A percentile compares a stretch with the other conserved stretches of the same genome.
phyloP scores from a whole-genome alignment of 768 basidiomycete species.

The Fistulinella prunicolor region DNA sequence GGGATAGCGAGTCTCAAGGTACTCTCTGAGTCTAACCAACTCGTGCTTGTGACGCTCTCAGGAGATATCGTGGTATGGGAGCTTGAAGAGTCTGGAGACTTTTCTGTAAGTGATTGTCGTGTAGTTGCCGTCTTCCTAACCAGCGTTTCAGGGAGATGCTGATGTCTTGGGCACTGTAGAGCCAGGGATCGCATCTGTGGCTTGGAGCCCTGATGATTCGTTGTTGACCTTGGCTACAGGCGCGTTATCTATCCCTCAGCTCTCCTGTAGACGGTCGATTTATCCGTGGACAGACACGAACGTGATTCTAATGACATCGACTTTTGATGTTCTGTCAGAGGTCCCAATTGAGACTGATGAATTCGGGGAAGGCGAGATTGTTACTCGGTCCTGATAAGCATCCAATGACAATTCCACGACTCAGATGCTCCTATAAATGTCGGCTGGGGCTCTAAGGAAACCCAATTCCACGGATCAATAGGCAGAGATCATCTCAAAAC shows the following conservation, averaged over 20 bases:
- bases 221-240: slow-evolving; percentile 82
- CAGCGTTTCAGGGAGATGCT: slow-evolving; percentile 25
- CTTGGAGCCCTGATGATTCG: slow-evolving; percentile 92
- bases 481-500: slow-evolving; percentile 67
- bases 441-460: slow-evolving; percentile 96
- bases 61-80: slow-evolving; percentile 81
- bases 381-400: not conserved
- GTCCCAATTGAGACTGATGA: slow-evolving; percentile 64
- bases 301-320: slow-evolving; percentile 82
- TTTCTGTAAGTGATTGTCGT: slow-evolving; percentile 37
- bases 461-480: slow-evolving; percentile 95
- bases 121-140: slow-evolving; percentile 5
- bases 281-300: slow-evolving; percentile 51
- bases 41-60: slow-evolving; percentile 65
- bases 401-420: slow-evolving; percentile 12
- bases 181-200: slow-evolving; percentile 73
- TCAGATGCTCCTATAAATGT: slow-evolving; percentile 89
- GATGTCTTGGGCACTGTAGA: slow-evolving; percentile 89
- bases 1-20: slow-evolving; percentile 67
- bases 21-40: slow-evolving; percentile 64
- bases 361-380: slow-evolving; percentile 76
- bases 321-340: slow-evolving; percentile 88
- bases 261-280: not conserved
- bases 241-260: slow-evolving; percentile 23
- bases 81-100: slow-evolving; percentile 44